These are phyloP conservation scores for Termitomyces bulborhizus DNA, from an alignment of 768 basidiomycete species.

Conservation along the genomic window DNA sequence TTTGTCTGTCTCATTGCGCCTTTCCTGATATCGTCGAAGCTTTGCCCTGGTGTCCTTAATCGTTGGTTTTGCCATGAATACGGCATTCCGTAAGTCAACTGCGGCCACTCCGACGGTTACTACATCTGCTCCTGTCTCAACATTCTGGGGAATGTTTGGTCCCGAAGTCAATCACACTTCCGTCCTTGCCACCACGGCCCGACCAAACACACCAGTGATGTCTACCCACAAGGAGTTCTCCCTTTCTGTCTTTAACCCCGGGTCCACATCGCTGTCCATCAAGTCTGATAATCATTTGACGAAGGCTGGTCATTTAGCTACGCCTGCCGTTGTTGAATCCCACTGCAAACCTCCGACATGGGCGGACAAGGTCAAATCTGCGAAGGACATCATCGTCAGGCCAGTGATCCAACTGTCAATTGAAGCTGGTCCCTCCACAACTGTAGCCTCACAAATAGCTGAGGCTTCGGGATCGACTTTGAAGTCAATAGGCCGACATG, in stretches of 20 bases:
- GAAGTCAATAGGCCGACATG: slow-evolving; percentile 31
- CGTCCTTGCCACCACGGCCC: slow-evolving; percentile 21
- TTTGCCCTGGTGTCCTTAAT: slow-evolving; percentile 66
- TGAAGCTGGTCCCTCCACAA: slow-evolving; percentile 24
- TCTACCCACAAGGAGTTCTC: slow-evolving; percentile 45
- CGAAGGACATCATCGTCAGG: slow-evolving; percentile 31
- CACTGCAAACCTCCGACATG: slow-evolving; percentile 13
- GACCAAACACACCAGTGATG: slow-evolving; percentile 24
- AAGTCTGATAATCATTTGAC: slow-evolving; percentile 15
- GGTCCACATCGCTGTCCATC: slow-evolving; percentile 36
- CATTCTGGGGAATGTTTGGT: slow-evolving; percentile 36
- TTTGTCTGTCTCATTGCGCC: slow-evolving; percentile 7
- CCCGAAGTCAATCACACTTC: slow-evolving; percentile 33
- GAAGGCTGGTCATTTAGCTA: slow-evolving; percentile 11
- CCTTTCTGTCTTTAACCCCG: slow-evolving; percentile 43
- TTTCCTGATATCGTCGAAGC: slow-evolving; percentile 26
- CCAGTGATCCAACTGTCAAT: slow-evolving; percentile 22
- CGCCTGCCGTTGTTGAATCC: slow-evolving; percentile 1
- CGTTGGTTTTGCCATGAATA: slow-evolving; percentile 54
- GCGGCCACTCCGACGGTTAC: slow-evolving; percentile 26
- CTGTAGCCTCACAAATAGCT: slow-evolving; percentile 17
- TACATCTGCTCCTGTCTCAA: slow-evolving; percentile 18
- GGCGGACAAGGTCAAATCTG: slow-evolving; percentile 21
- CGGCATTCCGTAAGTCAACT: slow-evolving; percentile 30
- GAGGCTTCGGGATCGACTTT: slow-evolving; percentile 9